phyloP scores from a whole-genome alignment of 169 alveolate genomes.

The Cryptosporidium viatorum region DNA sequence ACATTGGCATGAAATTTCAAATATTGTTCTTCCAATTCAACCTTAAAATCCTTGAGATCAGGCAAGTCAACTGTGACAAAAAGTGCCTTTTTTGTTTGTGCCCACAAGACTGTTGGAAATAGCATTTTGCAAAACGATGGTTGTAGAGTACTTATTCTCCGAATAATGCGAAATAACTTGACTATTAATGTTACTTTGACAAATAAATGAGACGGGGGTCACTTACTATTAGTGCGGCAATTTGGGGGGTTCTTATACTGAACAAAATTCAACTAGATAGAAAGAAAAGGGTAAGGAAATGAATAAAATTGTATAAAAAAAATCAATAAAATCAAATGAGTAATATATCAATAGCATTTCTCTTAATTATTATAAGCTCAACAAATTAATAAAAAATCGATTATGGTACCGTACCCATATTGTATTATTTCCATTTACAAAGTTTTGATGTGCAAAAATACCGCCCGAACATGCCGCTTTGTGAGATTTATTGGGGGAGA shows the following conservation, averaged over 20 bases:
- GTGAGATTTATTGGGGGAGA: constrained; percentile 25
- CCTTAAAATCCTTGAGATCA: constrained; percentile 76
- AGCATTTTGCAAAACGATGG: constrained; percentile 34
- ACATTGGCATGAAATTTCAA: constrained; percentile 75
- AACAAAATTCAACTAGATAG: not conserved
- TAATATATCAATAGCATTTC: too few species aligned
- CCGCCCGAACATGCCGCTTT: constrained; percentile 4
- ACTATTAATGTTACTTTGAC: not conserved
- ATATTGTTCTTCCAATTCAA: constrained; percentile 72
- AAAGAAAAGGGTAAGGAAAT: not conserved
- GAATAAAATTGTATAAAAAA: not conserved
- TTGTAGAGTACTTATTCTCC: not conserved
- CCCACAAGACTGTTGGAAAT: constrained; percentile 83
- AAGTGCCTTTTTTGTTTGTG: constrained; percentile 79
- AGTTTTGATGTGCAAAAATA: not conserved
- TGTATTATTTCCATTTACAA: not conserved
- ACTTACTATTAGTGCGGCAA: constrained; percentile 29
- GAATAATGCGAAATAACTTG: not conserved
- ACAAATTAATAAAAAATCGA: too few species aligned
- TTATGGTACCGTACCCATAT: not conserved
- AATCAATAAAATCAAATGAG: not conserved
- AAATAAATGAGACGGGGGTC: constrained; percentile 44
- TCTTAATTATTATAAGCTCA: not conserved
- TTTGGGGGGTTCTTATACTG: not conserved
- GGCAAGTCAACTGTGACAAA: constrained; percentile 82